phyloP scores from a whole-genome alignment of 805 yeast genomes.

The Blastobotrys robertii region DNA sequence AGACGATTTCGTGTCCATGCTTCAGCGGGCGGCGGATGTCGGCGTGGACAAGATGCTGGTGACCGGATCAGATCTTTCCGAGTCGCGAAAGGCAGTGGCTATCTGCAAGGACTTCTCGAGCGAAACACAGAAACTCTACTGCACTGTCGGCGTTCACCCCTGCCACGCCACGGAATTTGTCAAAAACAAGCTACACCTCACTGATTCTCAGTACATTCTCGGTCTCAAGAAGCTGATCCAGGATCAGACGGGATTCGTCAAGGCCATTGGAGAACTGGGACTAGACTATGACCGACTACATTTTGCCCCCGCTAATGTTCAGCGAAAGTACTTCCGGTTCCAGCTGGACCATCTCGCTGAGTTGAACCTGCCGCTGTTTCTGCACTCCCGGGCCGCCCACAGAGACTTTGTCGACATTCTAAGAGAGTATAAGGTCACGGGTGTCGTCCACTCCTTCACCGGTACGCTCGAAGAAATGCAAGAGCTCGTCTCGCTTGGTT shows the following conservation, averaged over 20 bases:
- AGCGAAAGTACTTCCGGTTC: constrained; percentile 51
- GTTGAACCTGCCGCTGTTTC: constrained; percentile 62
- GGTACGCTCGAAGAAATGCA: constrained; percentile 62
- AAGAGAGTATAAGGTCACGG: constrained; percentile 49
- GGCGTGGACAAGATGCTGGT: constrained; percentile 64
- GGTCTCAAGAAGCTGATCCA: constrained; percentile 41
- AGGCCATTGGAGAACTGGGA: constrained; percentile 93
- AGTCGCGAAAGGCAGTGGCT: constrained; percentile 52
- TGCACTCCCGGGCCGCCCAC: constrained; percentile 83
- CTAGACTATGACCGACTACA: constrained; percentile 86
- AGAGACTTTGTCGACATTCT: constrained; percentile 65
- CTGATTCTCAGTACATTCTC: constrained; percentile 29
- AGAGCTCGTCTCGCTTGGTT: constrained; percentile 45
- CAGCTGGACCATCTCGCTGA: constrained; percentile 57
- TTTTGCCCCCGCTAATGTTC: constrained; percentile 60
- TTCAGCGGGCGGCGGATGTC: constrained; percentile 53
- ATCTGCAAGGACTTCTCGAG: constrained; percentile 36
- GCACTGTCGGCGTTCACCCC: constrained; percentile 95
- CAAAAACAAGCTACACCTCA: constrained; percentile 22
- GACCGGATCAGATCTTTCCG: constrained; percentile 72
- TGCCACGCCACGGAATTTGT: constrained; percentile 62
- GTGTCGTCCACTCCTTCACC: constrained; percentile 95
- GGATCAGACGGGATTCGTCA: constrained; percentile 40
- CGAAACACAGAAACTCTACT: constrained; percentile 29
- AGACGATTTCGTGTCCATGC: constrained; percentile 53